Conservation (phyloP, 2,329 filamentous ascomycete species). For the Talaromyces funiculosus region DNA sequence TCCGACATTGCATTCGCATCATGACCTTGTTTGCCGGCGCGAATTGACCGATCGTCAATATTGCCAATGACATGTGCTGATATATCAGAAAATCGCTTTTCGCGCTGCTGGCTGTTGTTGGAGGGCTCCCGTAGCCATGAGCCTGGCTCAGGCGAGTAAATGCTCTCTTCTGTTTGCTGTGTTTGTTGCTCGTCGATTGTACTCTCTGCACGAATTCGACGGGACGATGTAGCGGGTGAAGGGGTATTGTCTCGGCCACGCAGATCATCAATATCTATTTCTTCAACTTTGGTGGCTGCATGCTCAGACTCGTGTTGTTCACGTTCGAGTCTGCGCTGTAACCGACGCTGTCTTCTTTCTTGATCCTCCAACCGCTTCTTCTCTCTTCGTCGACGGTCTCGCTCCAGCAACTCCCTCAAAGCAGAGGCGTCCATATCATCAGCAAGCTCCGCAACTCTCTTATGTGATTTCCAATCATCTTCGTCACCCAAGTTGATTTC, state of each 20-base stretch:
- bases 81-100: conserved; percentile 24
- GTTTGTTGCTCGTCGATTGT: not conserved
- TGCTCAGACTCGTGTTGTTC: conserved; percentile 36
- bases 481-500: conserved; percentile 54
- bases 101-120: conserved; percentile 21
- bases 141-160: conserved; percentile 14
- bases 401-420: conserved; percentile 80
- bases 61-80: conserved; percentile 29
- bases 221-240: conserved; percentile 13
- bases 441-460: conserved; percentile 62
- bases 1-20: conserved; percentile 29
- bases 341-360: conserved; percentile 50
- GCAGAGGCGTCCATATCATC: conserved; percentile 81
- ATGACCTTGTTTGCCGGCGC: conserved; percentile 23
- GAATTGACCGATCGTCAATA: conserved; percentile 31
- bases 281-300: not conserved
- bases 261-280: conserved; percentile 11
- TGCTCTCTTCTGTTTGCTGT: not conserved
- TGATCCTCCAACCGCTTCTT: conserved; percentile 67
- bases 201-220: not conserved
- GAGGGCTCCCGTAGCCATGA: conserved; percentile 33
- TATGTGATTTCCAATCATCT: conserved; percentile 57
- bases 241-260: conserved; percentile 15
- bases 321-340: conserved; percentile 47
- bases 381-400: conserved; percentile 75